These are phyloP conservation scores for Colletotrichum melonis DNA, from an alignment of 2,329 filamentous ascomycete species.

Conservation along the genomic window DNA sequence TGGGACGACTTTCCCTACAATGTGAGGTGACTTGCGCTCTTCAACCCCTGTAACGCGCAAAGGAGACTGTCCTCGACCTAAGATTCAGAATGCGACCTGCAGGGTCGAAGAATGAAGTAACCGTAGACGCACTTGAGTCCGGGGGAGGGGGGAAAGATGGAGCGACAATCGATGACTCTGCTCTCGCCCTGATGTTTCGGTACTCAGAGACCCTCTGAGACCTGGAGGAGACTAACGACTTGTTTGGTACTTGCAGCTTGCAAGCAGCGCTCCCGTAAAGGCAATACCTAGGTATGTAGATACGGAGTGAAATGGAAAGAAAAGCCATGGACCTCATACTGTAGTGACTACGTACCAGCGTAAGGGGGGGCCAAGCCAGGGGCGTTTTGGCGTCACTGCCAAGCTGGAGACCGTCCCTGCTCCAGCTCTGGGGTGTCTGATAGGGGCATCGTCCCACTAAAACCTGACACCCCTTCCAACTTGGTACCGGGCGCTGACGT, in stretches of 20 bases:
- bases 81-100: neutral
- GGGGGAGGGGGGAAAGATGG: neutral
- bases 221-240: neutral
- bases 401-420: conserved; percentile 28
- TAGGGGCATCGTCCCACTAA: conserved; percentile 10
- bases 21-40: neutral
- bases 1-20: conserved; percentile 30
- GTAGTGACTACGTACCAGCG: too few species aligned
- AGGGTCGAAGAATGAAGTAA: neutral
- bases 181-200: neutral
- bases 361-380: conserved; percentile 18
- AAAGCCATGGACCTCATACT: neutral
- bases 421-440: neutral
- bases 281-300: too few species aligned
- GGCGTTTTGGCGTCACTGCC: conserved; percentile 25
- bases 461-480: neutral
- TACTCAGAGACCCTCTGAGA: neutral
- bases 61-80: neutral
- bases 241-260: too few species aligned
- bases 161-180: neutral
- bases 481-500: conserved; percentile 8
- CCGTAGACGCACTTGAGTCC: neutral
- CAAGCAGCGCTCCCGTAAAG: neutral
- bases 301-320: neutral
- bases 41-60: neutral